Conservation (phyloP, 148 eudicot species). For the Spergularia bocconei region DNA sequence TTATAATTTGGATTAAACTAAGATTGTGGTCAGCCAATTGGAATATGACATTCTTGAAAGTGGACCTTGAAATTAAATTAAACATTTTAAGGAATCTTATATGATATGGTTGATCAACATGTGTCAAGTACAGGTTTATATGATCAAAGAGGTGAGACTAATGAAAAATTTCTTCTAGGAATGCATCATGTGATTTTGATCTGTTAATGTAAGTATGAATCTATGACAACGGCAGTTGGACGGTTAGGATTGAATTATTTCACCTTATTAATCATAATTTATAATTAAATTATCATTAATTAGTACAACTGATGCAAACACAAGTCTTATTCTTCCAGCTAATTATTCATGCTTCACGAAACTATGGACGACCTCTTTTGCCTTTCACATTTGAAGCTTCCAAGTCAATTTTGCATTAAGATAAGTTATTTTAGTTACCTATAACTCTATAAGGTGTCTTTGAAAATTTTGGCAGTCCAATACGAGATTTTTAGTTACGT, state of each 20-base stretch:
- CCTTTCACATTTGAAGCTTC: too few relatives aligned
- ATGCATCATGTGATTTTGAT: constrained; percentile 6
- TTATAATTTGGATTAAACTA: background rate
- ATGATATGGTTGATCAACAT: background rate
- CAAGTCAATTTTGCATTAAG: too few relatives aligned
- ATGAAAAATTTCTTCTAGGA: background rate
- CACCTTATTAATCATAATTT: background rate
- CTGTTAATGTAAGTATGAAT: background rate
- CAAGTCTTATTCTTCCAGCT: too few relatives aligned
- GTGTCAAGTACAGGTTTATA: constrained; percentile 25
- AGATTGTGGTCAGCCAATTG: constrained; percentile 11
- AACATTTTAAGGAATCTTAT: constrained; percentile 25
- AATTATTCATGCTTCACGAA: too few relatives aligned
- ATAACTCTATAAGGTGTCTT: too few relatives aligned
- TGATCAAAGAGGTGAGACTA: background rate
- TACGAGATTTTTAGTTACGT: too few relatives aligned
- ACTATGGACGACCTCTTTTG: too few relatives aligned
- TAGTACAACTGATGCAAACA: too few relatives aligned
- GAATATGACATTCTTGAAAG: background rate
- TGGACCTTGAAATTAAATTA: constrained; percentile 3
- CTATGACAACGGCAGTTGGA: constrained; percentile 18
- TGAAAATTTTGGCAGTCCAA: too few relatives aligned
- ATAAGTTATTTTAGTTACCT: too few relatives aligned
- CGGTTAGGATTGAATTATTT: constrained; percentile 19
- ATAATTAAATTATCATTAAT: background rate